These are phyloP conservation scores for Setaria italica DNA, from an alignment of 202 grass and related monocot genomes.

Conservation along the genomic window DNA sequence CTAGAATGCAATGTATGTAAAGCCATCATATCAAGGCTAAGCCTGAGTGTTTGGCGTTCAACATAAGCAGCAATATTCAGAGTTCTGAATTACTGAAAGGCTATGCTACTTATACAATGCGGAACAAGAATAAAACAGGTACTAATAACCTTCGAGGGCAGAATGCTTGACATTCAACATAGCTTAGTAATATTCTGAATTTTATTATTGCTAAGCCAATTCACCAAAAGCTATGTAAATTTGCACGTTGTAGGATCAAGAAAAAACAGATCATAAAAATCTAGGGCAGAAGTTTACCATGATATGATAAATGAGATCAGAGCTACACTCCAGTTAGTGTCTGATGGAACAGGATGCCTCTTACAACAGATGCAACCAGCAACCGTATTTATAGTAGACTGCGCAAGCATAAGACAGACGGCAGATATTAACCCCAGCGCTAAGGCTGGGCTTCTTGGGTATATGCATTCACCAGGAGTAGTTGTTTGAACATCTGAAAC, in stretches of 20 bases:
- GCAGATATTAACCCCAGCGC: conserved; percentile 79
- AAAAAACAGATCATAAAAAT: neutral
- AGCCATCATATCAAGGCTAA: neutral
- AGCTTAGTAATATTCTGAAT: neutral
- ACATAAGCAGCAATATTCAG: neutral
- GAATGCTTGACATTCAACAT: neutral
- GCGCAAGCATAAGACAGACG: conserved; percentile 73
- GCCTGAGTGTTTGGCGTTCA: neutral
- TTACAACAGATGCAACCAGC: conserved; percentile 98
- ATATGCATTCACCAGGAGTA: conserved; percentile 63
- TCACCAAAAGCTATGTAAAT: neutral
- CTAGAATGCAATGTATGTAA: neutral
- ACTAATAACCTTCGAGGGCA: neutral
- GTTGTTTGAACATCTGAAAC: conserved; percentile 68
- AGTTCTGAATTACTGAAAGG: neutral
- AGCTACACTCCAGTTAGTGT: conserved; percentile 91
- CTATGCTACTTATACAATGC: neutral
- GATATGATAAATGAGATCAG: conserved; percentile 92
- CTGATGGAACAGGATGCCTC: conserved; percentile 76
- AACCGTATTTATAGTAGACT: conserved; percentile 79
- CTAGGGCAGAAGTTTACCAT: conserved; percentile 67
- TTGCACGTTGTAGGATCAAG: neutral
- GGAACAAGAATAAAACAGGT: neutral
- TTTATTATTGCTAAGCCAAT: neutral
- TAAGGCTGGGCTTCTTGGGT: conserved; percentile 87